A percentile compares a stretch with the other conserved stretches of the same genome.
These are phyloP conservation scores for Phaeophleospora eucalypticola DNA, from an alignment of 2,329 filamentous ascomycete species.

Conservation along the genomic window DNA sequence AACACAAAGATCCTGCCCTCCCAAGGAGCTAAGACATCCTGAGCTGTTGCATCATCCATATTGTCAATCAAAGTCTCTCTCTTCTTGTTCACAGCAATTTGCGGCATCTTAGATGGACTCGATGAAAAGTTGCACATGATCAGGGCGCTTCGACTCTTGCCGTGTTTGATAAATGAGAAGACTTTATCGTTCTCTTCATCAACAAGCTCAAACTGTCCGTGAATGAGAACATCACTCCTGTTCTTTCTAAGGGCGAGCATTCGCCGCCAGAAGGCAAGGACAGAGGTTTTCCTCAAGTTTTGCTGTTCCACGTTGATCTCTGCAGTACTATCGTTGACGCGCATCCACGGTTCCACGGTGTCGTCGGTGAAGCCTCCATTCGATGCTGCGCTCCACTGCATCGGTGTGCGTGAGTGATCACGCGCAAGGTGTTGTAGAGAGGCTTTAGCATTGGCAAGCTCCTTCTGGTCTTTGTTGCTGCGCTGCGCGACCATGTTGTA, in stretches of 20 bases:
- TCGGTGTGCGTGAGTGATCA: slow-evolving; percentile 56
- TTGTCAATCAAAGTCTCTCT: slow-evolving; percentile 7
- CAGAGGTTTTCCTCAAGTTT: slow-evolving; percentile 42
- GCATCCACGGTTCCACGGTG: slow-evolving; percentile 14
- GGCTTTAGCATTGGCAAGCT: not conserved
- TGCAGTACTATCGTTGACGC: slow-evolving; percentile 6
- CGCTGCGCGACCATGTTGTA: slow-evolving; percentile 42
- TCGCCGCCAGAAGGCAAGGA: slow-evolving; percentile 57
- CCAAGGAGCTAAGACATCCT: slow-evolving; percentile 8
- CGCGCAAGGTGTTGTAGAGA: slow-evolving; percentile 10
- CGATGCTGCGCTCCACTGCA: slow-evolving; percentile 57
- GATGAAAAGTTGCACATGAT: slow-evolving; percentile 8
- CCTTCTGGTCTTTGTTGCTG: not conserved
- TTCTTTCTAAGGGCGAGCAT: slow-evolving; percentile 21
- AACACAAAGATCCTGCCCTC: slow-evolving; percentile 10
- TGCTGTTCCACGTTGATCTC: slow-evolving; percentile 37
- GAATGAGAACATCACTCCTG: slow-evolving; percentile 20
- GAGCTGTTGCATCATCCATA: not conserved
- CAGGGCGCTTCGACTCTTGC: slow-evolving; percentile 2
- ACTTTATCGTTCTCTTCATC: slow-evolving; percentile 16
- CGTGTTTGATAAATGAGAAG: slow-evolving; percentile 13
- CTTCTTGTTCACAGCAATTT: not conserved
- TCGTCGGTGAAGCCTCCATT: slow-evolving; percentile 58
- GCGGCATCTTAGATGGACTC: not conserved
- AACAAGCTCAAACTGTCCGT: slow-evolving; percentile 21